phyloP scores from a whole-genome alignment of 805 yeast genomes.

The Yamadazyma akitaensis region DNA sequence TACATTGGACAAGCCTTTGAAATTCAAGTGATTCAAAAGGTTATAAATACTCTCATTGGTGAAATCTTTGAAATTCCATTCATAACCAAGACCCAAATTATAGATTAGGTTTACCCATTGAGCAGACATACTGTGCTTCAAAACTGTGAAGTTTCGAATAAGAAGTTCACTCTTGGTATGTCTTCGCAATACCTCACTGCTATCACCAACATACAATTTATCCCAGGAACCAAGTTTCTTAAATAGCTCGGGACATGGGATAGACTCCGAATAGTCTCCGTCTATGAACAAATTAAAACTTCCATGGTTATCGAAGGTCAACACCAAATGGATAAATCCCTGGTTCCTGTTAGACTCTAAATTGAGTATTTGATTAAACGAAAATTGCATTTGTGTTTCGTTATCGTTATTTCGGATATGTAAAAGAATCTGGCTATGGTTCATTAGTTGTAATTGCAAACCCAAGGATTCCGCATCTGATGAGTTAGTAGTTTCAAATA shows the following conservation, averaged over 20 bases:
- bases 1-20: slow-evolving; percentile 32
- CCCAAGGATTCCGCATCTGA: slow-evolving; percentile 18
- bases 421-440: slow-evolving; percentile 29
- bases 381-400: slow-evolving; percentile 26
- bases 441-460: slow-evolving; percentile 26
- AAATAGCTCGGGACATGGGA: slow-evolving; percentile 34
- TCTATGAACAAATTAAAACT: slow-evolving; percentile 46
- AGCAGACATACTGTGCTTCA: slow-evolving; percentile 33
- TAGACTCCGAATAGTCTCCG: slow-evolving; percentile 46
- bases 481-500: slow-evolving; percentile 29
- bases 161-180: slow-evolving; percentile 25
- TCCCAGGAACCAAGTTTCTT: slow-evolving; percentile 31
- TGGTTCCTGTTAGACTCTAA: slow-evolving; percentile 13
- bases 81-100: slow-evolving; percentile 43
- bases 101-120: slow-evolving; percentile 54
- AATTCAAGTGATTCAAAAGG: slow-evolving; percentile 39
- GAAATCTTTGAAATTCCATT: slow-evolving; percentile 44
- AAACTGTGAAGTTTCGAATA: slow-evolving; percentile 36
- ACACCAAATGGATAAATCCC: slow-evolving; percentile 29
- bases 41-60: slow-evolving; percentile 34
- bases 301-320: slow-evolving; percentile 35
- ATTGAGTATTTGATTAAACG: slow-evolving; percentile 31
- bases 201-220: slow-evolving; percentile 34
- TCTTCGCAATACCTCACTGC: not conserved
- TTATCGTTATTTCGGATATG: slow-evolving; percentile 24